Conservation (phyloP, 208 protist species). For the Trichomonas gallinae region DNA sequence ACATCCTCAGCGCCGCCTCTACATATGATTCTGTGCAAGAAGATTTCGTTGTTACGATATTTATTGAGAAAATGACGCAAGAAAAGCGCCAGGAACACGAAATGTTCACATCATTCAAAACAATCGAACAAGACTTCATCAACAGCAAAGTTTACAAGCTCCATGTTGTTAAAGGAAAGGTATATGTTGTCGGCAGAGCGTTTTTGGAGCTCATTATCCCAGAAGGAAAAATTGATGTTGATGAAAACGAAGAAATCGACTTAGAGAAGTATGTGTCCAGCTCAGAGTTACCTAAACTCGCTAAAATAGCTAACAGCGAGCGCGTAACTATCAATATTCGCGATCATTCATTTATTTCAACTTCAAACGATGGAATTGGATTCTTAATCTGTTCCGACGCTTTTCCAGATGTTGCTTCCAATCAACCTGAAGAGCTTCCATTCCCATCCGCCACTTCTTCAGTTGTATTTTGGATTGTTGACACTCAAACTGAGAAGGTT, state of each 20-base stretch:
- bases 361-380: neutral
- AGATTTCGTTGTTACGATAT: neutral
- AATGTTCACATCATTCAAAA: neutral
- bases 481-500: neutral
- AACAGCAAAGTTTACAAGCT: neutral
- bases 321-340: neutral
- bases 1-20: neutral
- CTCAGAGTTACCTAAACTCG: neutral
- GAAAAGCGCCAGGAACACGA: neutral
- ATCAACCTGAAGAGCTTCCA: neutral
- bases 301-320: neutral
- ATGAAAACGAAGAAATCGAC: neutral
- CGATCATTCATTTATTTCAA: neutral
- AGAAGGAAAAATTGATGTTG: neutral
- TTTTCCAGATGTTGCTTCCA: neutral
- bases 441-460: neutral
- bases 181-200: neutral
- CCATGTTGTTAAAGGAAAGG: neutral
- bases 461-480: neutral
- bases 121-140: neutral
- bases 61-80: neutral
- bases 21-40: neutral
- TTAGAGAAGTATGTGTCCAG: neutral
- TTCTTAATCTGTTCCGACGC: neutral
- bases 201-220: neutral